Percentiles rank a stretch among this genome's conserved stretches.
Evolutionary conservation across 805 yeast species (phyloP).

Genomic region (Yarrowia sp.): DNA sequence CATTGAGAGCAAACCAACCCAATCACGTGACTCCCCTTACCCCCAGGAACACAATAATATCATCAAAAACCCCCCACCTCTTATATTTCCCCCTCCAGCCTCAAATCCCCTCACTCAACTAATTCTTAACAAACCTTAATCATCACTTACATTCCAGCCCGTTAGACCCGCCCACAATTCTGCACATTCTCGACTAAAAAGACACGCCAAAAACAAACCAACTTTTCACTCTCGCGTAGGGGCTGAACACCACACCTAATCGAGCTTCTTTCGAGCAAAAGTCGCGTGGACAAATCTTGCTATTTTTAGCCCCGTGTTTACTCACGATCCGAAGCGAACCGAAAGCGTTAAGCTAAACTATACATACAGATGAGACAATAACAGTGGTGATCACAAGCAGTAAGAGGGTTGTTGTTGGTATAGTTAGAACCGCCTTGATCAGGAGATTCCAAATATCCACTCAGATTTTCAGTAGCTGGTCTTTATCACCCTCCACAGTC

Average conservation of each 20-base stretch:
- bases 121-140: no score
- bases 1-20: no score
- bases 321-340: neutral
- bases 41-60: no score
- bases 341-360: neutral
- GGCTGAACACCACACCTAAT: neutral
- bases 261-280: neutral
- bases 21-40: no score
- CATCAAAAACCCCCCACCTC: no score
- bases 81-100: no score
- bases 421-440: no score
- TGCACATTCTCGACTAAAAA: neutral
- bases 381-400: neutral
- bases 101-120: no score
- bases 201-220: neutral
- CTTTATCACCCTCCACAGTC: no score
- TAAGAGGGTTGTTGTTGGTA: no score
- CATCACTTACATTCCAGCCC: neutral
- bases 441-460: no score
- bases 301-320: conserved; percentile 1
- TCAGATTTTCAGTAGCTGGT: no score
- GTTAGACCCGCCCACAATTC: neutral
- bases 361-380: neutral
- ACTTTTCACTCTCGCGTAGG: neutral
- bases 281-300: neutral